Evolutionary conservation across 345 rosid genomes (phyloP), one percentile per base, ranked within the genome.

Genomic region (Bretschneidera sinensis): DNA sequence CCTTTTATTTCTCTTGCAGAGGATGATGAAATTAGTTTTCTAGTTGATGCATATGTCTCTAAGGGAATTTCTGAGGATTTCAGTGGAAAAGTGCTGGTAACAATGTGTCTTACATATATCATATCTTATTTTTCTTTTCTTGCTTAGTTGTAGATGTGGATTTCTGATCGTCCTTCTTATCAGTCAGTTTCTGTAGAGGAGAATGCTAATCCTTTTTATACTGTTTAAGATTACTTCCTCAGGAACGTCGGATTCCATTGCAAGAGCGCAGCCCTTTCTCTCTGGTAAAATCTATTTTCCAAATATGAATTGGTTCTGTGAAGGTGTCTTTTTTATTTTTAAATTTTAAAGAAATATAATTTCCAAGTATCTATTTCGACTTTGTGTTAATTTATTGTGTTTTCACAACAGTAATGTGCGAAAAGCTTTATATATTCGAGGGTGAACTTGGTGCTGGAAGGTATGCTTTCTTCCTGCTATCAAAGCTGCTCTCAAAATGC

Each of bases 391-490:
- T 45, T 56, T 65, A 2, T 64, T 57, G 18, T 62, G 33, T 59
- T 62, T 59, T 69, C 33, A 28, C 28, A 52, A 67, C 85, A 92
- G 98, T 86, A 67, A 86, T 92, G 90, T 80, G 83, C 21, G 77
- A 85, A 57, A 86, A 74, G 77, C 75, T 88, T 53, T 85, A 83
- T 68, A 62, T 80, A 24, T 88, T 85, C 61, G 87, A 85, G 45
- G 92, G 91, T 65, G 90, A 89, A 82, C 68, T 81, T 61, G 89
- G 95, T 69, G 89, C 84, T 71, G 92, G 83, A 76, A 79, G 98
- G 98, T 92, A 76, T 63, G 73, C 17, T 77, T 72, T 21, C 75
- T 74, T 62, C 47, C 55, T 53, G 54, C 43, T 61, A 25, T 52
- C 65, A 59, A 56, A 31, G 35, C 35, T 31, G 11, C 45, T 39